Evolutionary conservation across 129 eudicot species (phyloP), one percentile per base, ranked within the genome.

Genomic region (Lactuca sativa): DNA sequence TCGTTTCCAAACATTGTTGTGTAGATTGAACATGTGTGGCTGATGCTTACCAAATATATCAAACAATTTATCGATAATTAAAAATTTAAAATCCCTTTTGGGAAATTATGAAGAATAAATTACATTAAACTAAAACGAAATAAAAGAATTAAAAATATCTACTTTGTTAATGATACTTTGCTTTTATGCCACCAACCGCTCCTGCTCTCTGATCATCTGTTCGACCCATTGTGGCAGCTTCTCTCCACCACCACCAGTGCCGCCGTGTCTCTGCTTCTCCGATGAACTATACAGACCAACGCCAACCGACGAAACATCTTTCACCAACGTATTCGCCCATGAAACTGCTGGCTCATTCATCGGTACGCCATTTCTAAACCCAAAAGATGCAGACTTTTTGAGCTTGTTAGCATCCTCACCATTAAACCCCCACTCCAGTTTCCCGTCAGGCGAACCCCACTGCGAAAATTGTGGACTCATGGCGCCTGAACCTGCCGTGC

Each of bases 361-460:
- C 4, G 65, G 67, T 38, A 72, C 73, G 4, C 91, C 87, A 70
- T 81, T 82, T 62, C 92, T 69, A 10, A 71, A 21, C 64, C 86
- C 98, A 51, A 92, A 92, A 10, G 98, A 92, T 4, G 91, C 91
- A 6, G 98, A 92, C 74, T 86, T 92, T 69, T 68, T 83, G 0
- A 86, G 80, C 90, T 85, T 92, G 75, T 79, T 81, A 13, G 82
- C 72, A 11, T 84, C 96, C 15, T 89, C 92, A 13, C 92, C 88
- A 36, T 63, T 72, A 38, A 81, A 81, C 8, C 95, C 95, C 98
- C 98, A 92, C 2, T 89, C 96, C 68, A 82, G n/a, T 54, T 78
- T 92, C 56, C 95, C 98, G 41, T 78, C 80, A 0, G 96, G 90
- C 0, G 98, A 86, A 51, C 96, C 80, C 98, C 98, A 92, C 44